Base-by-base conservation (phyloP, 257 asterid genomes). In the Sherardia arvensis region DNA sequence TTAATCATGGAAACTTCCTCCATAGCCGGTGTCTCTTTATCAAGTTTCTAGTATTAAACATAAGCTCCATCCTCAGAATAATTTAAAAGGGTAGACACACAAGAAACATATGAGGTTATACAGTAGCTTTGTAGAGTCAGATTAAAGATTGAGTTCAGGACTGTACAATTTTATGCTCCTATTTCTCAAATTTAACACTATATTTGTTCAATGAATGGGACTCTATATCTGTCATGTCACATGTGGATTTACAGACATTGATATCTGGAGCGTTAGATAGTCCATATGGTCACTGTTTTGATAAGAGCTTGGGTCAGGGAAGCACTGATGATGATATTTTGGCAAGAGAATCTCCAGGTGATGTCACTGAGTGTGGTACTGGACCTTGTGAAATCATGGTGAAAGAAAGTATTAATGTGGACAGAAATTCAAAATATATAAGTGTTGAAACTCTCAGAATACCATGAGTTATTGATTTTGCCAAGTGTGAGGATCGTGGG, bases 261-360 rank as follows among this genome's bases (percentile, higher is more conserved):
- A n/a, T n/a, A n/a, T n/a, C n/a, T n/a, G n/a, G n/a, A n/a, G n/a
- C n/a, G n/a, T n/a, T n/a, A n/a, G n/a, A n/a, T n/a, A n/a, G n/a
- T n/a, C n/a, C n/a, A n/a, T n/a, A 71, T 64, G 73, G 72, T 66
- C 63, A 65, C 64, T 61, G 59, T 60, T 66, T 27, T 53, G 72
- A 74, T 60, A 79, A 68, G 70, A 81, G 67, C 70, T 69, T 73
- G 21, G 66, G 73, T 66, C 63, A 28, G 66, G 77, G 62, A 53
- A 53, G 57, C 61, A 62, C 29, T 51, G 61, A 62, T 59, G 36
- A 51, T 58, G 74, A 69, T 75, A 49, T 40, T 55, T 66, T 63
- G 47, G 82, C 73, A 49, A 53, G 27, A 67, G 83, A 65, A 75
- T 75, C 69, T 43, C 72, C 8, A 28, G 43, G 14, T 1, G 65